These are phyloP conservation scores for Fusarium ramigenum DNA, from an alignment of 2,329 filamentous ascomycete species.

Conservation along the genomic window DNA sequence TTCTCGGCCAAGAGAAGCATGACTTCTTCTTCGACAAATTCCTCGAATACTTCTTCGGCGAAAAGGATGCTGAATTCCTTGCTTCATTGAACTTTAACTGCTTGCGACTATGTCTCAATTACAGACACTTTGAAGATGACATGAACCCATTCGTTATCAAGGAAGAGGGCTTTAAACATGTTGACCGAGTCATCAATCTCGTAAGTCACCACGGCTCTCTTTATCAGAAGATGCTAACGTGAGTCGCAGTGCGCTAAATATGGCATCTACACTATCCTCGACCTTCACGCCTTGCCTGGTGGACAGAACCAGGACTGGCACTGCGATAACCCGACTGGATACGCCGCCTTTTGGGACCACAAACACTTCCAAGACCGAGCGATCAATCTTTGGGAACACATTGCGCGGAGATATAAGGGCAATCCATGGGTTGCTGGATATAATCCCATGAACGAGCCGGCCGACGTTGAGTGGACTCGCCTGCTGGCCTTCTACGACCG, in stretches of 20 bases:
- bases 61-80: slow-evolving; percentile 66
- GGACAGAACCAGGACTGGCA: slow-evolving; percentile 61
- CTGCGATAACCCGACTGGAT: slow-evolving; percentile 49
- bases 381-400: slow-evolving; percentile 54
- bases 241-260: slow-evolving; percentile 48
- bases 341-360: slow-evolving; percentile 57
- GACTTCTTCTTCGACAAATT: slow-evolving; percentile 69
- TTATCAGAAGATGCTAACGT: fast-evolving
- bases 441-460: slow-evolving; percentile 48
- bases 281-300: slow-evolving; percentile 56
- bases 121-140: slow-evolving; percentile 64
- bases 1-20: slow-evolving; percentile 64
- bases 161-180: slow-evolving; percentile 57
- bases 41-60: slow-evolving; percentile 66
- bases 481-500: slow-evolving; percentile 53
- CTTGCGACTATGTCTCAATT: slow-evolving; percentile 67
- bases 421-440: slow-evolving; percentile 55
- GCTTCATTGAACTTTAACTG: slow-evolving; percentile 65
- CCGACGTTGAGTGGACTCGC: slow-evolving; percentile 45
- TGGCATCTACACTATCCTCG: slow-evolving; percentile 56
- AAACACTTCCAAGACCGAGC: slow-evolving; percentile 56
- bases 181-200: slow-evolving; percentile 59
- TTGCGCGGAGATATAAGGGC: slow-evolving; percentile 52
- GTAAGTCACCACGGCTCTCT: neutral
- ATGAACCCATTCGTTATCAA: slow-evolving; percentile 60